phyloP scores from a whole-genome alignment of 257 asterid species.

The Mentha longifolia region DNA sequence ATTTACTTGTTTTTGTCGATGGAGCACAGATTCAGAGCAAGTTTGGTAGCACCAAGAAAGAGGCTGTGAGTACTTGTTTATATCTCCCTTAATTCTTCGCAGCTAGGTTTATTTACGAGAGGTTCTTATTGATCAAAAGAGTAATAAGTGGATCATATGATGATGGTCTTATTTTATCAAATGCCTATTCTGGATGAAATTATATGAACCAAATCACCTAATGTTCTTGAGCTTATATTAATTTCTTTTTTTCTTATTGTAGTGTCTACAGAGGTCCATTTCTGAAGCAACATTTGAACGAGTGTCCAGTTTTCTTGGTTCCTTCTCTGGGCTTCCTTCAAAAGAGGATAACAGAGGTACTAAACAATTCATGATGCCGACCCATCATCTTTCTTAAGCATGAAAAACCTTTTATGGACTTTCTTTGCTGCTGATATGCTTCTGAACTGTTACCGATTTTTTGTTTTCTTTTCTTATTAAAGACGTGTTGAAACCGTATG shows the following conservation, averaged over 20 bases:
- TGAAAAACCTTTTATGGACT: constrained; percentile 1
- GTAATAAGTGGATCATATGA: not conserved
- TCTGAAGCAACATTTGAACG: constrained; percentile 80
- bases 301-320: constrained; percentile 71
- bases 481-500: too few species aligned
- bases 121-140: not conserved
- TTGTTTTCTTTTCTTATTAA: not conserved
- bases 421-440: constrained; percentile 18
- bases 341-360: constrained; percentile 67
- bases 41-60: constrained; percentile 70
- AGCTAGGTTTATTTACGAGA: not conserved
- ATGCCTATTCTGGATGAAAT: constrained; percentile 2
- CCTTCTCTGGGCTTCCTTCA: constrained; percentile 68
- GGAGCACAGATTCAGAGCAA: constrained; percentile 82
- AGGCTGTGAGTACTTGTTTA: constrained; percentile 53
- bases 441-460: not conserved
- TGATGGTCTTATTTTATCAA: constrained; percentile 19
- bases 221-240: constrained; percentile 3
- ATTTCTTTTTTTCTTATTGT: constrained; percentile 32
- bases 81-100: not conserved
- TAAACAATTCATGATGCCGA: constrained; percentile 24
- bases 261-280: constrained; percentile 73
- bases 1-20: constrained; percentile 28
- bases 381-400: constrained; percentile 1
- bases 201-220: constrained; percentile 7